Evolutionary conservation across 345 rosid genomes (phyloP), one percentile per base, ranked within the genome.

Genomic region (Gossypium longicalyx): DNA sequence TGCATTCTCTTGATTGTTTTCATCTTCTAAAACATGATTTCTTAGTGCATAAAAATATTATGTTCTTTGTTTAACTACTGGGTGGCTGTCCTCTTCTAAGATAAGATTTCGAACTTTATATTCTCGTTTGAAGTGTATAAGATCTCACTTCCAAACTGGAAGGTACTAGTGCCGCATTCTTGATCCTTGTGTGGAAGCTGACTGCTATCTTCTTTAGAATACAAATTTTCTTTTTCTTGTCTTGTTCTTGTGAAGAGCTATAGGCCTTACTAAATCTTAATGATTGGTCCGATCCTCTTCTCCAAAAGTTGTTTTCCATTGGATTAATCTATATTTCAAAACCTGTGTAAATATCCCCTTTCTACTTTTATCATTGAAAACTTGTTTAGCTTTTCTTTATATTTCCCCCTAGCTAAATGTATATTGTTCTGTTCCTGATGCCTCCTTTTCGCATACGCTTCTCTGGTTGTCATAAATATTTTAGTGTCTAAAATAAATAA

Each of bases 61-160:
- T 34, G 41, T 4, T 4, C 41, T 5, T 34, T 5, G 41, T 34
- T 72, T 71, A 91, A 78, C 67, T 89, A 90, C 99, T 95, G 91
- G 19, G 15, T 38, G 72, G 70, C 19, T 34, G 41, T 34, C 41
- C 41, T 4, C 41, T 45, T 45, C 49, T 11, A 10, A 59, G 2
- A 23, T 23, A 17, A 3, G 64, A 41, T 12, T 25, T 23, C 41
- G 1, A 59, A 25, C 64, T 4, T 59, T 59, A 29, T 59, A 2
- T 59, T 23, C 27, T 12, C 38, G 12, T 23, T 59, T 23, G 38
- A 58, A 58, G 23, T 22, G 34, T 58, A 58, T 58, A 58, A 12
- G 12, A 58, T 22, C 34, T 22, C 34, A 23, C 34, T 22, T 58
- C 3, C 34, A 58, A 2, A 58, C 34, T 23, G 15, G 12, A 58